Conservation (phyloP, 306 rosid species). For the Datisca glomerata region DNA sequence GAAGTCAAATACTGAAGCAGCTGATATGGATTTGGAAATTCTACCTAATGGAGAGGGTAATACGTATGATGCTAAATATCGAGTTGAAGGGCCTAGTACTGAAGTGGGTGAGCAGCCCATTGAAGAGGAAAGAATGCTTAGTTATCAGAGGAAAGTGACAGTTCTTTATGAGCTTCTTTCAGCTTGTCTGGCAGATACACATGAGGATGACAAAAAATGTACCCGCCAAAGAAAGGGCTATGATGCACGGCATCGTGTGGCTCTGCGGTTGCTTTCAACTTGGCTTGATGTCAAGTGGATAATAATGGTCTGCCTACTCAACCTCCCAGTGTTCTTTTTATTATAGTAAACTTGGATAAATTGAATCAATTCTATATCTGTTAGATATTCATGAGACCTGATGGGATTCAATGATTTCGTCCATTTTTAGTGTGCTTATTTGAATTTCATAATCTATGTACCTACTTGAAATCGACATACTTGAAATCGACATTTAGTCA, state of each 20-base stretch:
- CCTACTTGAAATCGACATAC: too few relatives aligned
- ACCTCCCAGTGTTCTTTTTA: constrained; percentile 9
- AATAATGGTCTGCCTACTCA: constrained; percentile 51
- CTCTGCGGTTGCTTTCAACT: constrained; percentile 58
- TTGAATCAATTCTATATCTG: not conserved
- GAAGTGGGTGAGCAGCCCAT: constrained; percentile 35
- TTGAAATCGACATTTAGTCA: too few relatives aligned
- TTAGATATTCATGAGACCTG: too few relatives aligned
- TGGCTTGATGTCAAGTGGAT: constrained; percentile 87
- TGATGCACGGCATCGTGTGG: constrained; percentile 85
- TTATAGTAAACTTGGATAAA: not conserved
- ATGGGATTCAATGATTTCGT: too few relatives aligned
- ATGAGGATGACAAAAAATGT: constrained; percentile 33
- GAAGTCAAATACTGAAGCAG: constrained; percentile 29
- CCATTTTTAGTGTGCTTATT: too few relatives aligned
- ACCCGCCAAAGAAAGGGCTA: constrained; percentile 62
- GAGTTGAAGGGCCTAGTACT: constrained; percentile 13
- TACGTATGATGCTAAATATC: constrained; percentile 18
- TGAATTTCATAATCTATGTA: too few relatives aligned
- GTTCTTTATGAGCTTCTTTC: constrained; percentile 75
- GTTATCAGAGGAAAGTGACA: constrained; percentile 66
- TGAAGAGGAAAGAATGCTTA: constrained; percentile 55
- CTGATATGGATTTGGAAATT: constrained; percentile 18
- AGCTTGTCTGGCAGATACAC: constrained; percentile 57
- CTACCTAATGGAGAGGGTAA: constrained; percentile 16